Conservation (phyloP, 768 basidiomycete genomes). For the Rhodotorula toruloides region DNA sequence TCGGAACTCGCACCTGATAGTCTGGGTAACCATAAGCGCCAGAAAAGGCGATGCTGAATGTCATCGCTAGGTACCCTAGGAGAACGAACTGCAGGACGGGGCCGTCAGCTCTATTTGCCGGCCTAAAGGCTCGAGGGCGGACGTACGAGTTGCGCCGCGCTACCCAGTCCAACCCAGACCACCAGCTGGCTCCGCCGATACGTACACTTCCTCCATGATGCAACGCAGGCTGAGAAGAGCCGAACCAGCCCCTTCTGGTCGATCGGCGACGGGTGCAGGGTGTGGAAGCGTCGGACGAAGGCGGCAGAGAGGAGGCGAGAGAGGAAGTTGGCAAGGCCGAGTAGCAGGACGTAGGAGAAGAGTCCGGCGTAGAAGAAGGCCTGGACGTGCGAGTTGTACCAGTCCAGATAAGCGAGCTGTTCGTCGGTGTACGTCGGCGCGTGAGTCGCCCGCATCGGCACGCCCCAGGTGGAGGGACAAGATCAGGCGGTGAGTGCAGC, state of each 20-base stretch:
- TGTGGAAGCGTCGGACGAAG: conserved; percentile 3
- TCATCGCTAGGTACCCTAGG: background rate
- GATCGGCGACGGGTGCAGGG: background rate
- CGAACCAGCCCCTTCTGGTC: background rate
- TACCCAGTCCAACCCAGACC: background rate
- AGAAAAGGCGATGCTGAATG: conserved; percentile 1
- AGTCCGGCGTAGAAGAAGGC: conserved; percentile 12
- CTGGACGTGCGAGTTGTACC: conserved; percentile 26
- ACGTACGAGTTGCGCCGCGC: conserved; percentile 8
- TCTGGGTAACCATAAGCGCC: conserved; percentile 8
- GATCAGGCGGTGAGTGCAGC: background rate
- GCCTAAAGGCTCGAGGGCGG: background rate
- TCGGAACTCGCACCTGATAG: too few species aligned
- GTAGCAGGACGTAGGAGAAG: background rate
- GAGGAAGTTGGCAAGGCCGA: background rate
- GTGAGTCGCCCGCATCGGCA: too few species aligned
- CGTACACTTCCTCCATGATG: conserved; percentile 2
- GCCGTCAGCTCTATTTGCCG: too few species aligned
- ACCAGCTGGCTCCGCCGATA: conserved; percentile 5
- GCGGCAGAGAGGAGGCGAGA: background rate
- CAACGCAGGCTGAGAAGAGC: background rate
- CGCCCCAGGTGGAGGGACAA: too few species aligned
- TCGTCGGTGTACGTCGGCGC: background rate
- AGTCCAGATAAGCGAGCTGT: conserved; percentile 5
- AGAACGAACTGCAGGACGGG: background rate